Conservation (phyloP, 163 green algal species). For the Chloromonas sp. region DNA sequence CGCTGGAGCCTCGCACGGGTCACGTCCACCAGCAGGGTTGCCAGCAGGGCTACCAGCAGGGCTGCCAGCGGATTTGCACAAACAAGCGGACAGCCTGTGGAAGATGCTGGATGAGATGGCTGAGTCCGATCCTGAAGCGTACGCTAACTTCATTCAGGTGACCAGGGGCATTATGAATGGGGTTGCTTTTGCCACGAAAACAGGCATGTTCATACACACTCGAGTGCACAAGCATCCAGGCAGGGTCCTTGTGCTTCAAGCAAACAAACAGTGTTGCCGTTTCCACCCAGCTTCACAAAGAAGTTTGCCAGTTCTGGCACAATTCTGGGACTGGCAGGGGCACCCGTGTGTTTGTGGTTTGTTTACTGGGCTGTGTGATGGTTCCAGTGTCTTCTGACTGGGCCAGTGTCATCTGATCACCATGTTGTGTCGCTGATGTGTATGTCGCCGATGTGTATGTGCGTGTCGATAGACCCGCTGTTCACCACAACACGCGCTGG, state of each 20-base stretch:
- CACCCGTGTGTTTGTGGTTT: too few species aligned
- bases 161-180: background rate
- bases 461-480: background rate
- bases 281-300: too few species aligned
- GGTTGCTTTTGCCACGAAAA: background rate
- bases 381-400: too few species aligned
- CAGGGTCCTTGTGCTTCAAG: too few species aligned
- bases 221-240: too few species aligned
- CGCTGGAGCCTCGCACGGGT: too few species aligned
- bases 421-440: background rate
- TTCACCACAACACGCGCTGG: background rate
- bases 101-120: constrained; percentile 19
- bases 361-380: too few species aligned
- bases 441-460: background rate
- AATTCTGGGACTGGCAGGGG: background rate
- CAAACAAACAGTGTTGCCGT: too few species aligned
- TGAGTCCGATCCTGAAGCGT: constrained; percentile 16
- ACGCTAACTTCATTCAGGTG: constrained; percentile 10
- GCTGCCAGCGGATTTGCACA: background rate
- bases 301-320: too few species aligned
- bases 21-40: too few species aligned
- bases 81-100: constrained; percentile 15
- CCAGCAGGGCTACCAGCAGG: too few species aligned
- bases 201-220: too few species aligned
- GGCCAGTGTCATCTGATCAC: background rate